phyloP scores from a whole-genome alignment of 345 rosid genomes.

The Arabis alpina region DNA sequence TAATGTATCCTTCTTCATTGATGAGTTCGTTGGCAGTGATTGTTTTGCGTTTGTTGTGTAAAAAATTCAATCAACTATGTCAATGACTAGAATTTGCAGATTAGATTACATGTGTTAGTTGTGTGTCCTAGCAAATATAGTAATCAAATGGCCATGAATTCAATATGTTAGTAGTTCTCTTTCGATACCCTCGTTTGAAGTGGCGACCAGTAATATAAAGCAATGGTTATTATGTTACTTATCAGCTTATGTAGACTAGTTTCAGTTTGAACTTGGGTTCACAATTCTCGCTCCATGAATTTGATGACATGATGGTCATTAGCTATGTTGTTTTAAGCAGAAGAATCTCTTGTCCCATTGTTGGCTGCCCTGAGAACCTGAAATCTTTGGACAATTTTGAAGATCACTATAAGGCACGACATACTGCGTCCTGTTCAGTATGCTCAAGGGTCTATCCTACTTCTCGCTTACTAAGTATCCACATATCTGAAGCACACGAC shows the following conservation, averaged over 20 bases:
- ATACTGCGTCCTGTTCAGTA: constrained; percentile 89
- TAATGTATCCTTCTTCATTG: constrained; percentile 36
- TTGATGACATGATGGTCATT: constrained; percentile 18
- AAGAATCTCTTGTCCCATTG: constrained; percentile 78
- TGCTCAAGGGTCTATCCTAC: constrained; percentile 91
- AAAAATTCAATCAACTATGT: not conserved
- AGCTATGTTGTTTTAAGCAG: constrained; percentile 50
- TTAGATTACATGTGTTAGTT: not conserved
- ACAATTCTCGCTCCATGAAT: too few species aligned
- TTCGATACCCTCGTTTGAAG: not conserved
- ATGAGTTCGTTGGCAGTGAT: constrained; percentile 13
- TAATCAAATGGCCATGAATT: constrained; percentile 9
- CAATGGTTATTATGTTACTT: not conserved
- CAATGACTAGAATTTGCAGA: not conserved
- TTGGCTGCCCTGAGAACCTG: constrained; percentile 71
- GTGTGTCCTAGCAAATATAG: too few species aligned
- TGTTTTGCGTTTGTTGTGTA: too few species aligned
- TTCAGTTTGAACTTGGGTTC: not conserved
- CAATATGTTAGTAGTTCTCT: constrained; percentile 5
- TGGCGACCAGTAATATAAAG: not conserved
- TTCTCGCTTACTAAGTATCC: constrained; percentile 76
- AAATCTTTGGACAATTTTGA: constrained; percentile 76
- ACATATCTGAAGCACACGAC: constrained; percentile 90
- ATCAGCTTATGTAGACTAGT: not conserved
- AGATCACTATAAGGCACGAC: constrained; percentile 84